Conservation (phyloP, 1,284 basidiomycete species). For the Phellinidium pouzarii region DNA sequence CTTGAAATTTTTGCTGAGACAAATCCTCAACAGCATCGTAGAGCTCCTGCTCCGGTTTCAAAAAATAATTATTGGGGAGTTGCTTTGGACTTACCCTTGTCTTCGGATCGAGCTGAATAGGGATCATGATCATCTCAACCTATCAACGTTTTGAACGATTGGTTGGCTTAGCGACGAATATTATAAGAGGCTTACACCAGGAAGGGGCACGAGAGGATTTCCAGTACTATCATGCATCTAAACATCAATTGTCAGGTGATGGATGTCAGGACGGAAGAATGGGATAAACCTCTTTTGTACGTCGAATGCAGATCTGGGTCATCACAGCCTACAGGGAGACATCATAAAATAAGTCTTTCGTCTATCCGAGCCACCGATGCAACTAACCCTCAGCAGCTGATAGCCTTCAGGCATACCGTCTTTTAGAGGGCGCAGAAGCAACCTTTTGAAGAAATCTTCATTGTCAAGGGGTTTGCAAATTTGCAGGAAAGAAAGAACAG, state of each 20-base stretch:
- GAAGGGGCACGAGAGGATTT: conserved; percentile 65
- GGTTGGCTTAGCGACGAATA: neutral
- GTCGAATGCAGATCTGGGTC: conserved; percentile 73
- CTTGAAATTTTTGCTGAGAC: conserved; percentile 57
- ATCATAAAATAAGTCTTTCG: conserved; percentile 12
- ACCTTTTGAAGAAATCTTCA: conserved; percentile 71
- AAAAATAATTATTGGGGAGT: neutral
- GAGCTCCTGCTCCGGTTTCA: conserved; percentile 38
- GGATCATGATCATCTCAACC: conserved; percentile 67
- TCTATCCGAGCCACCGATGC: neutral
- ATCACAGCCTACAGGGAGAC: conserved; percentile 60
- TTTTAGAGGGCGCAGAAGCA: conserved; percentile 68
- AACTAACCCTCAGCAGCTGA: conserved; percentile 60
- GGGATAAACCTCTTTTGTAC: conserved; percentile 70
- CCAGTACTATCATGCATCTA: conserved; percentile 80
- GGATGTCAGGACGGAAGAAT: neutral
- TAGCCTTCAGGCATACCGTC: conserved; percentile 58
- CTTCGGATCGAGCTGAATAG: conserved; percentile 61
- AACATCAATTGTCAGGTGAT: neutral
- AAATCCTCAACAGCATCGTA: conserved; percentile 72
- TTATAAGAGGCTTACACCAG: conserved; percentile 46
- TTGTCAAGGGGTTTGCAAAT: conserved; percentile 80
- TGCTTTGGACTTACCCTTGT: conserved; percentile 47
- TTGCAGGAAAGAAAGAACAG: conserved; percentile 72
- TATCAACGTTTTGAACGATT: conserved; percentile 23